Percentiles rank a stretch among this genome's conserved stretches.
phyloP scores from a whole-genome alignment of 1,284 basidiomycete genomes.

The Moniliophthora roreri region DNA sequence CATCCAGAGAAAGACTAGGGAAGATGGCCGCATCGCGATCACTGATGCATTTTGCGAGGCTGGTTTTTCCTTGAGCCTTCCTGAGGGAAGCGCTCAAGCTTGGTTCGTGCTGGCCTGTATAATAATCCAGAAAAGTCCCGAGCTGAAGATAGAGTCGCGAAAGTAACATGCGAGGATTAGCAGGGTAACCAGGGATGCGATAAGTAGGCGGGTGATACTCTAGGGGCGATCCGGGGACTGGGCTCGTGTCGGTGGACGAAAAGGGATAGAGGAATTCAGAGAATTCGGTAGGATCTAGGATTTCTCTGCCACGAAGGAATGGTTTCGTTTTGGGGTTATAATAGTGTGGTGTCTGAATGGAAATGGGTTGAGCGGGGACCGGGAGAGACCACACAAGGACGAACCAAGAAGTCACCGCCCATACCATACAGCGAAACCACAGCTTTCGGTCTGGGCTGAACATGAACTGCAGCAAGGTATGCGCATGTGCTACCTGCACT shows the following conservation, averaged over 20 bases:
- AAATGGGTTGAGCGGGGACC: conserved; percentile 22
- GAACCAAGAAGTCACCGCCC: conserved; percentile 60
- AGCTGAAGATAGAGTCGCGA: conserved; percentile 12
- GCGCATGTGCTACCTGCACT: conserved; percentile 66
- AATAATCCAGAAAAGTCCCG: conserved; percentile 14
- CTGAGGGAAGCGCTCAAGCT: conserved; percentile 9
- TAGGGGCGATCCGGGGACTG: conserved; percentile 44
- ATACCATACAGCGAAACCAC: conserved; percentile 60
- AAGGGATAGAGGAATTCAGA: conserved; percentile 29
- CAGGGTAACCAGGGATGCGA: conserved; percentile 15
- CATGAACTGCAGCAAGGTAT: conserved; percentile 58
- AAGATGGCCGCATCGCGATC: not conserved
- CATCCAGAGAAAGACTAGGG: conserved; percentile 7
- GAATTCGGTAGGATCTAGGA: conserved; percentile 36
- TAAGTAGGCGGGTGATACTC: conserved; percentile 46
- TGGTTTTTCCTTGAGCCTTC: not conserved
- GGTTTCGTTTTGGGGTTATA: conserved; percentile 33
- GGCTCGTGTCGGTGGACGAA: conserved; percentile 31
- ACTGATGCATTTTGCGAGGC: not conserved
- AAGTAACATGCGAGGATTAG: conserved; percentile 14
- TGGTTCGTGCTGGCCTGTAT: conserved; percentile 15
- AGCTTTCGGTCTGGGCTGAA: conserved; percentile 49
- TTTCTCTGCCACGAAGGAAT: conserved; percentile 41
- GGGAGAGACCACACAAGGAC: conserved; percentile 19
- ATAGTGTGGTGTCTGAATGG: conserved; percentile 33